Evolutionary conservation across 1,284 basidiomycete genomes (phyloP).

Genomic region (Ustilago lituana): DNA sequence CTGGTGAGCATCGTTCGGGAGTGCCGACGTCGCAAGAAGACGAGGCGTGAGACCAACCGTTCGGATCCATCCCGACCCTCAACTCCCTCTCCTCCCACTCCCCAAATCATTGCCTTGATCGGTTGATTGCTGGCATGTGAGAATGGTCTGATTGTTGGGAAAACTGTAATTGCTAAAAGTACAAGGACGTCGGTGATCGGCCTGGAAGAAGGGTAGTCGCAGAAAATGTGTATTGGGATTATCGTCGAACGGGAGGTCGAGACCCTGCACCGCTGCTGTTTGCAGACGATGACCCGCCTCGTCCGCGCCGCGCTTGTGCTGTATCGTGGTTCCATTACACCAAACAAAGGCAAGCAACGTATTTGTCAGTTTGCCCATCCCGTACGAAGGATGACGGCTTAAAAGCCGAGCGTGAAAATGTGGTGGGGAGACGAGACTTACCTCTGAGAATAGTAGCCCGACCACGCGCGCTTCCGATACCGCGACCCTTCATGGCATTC

Average conservation of each 20-base stretch:
- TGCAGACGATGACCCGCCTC: conserved; percentile 30
- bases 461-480: conserved; percentile 97
- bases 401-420: background rate
- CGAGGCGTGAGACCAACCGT: conserved; percentile 4
- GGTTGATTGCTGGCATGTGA: conserved; percentile 2
- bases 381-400: too few species aligned
- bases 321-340: background rate
- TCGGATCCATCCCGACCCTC: conserved; percentile 4
- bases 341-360: too few species aligned
- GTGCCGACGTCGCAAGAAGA: too few species aligned
- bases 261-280: conserved; percentile 9
- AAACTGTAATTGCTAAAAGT: conserved; percentile 22
- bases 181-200: too few species aligned
- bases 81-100: background rate
- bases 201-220: too few species aligned
- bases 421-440: too few species aligned
- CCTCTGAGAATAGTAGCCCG: conserved; percentile 94
- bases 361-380: too few species aligned
- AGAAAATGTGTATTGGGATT: too few species aligned
- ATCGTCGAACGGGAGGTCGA: conserved; percentile 36
- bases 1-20: too few species aligned
- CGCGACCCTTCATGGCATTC: conserved; percentile 96
- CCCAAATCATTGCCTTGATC: too few species aligned
- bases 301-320: conserved; percentile 51
- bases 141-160: conserved; percentile 1